Evolutionary conservation across 192 early-diverging fungal genomes (phyloP).

Genomic region (Backusella sp.): DNA sequence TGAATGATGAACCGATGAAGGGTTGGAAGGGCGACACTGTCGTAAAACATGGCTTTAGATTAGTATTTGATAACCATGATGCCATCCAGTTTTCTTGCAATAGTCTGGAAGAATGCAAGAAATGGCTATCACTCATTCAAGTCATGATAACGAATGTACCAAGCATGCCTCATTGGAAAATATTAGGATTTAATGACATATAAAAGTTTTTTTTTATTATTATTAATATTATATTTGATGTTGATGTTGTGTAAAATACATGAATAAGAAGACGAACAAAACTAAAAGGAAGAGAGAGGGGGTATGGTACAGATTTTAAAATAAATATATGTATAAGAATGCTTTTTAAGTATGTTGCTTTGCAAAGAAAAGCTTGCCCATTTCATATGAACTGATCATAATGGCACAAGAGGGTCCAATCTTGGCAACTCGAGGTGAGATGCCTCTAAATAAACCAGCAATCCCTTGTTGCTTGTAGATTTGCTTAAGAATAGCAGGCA

Average conservation of each 20-base stretch:
- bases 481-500: constrained; percentile 36
- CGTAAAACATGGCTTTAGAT: background rate
- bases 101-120: background rate
- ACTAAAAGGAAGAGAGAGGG: background rate
- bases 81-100: background rate
- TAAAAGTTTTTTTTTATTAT: background rate
- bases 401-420: constrained; percentile 94
- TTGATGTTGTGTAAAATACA: background rate
- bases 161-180: background rate
- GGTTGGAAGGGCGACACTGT: background rate
- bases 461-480: constrained; percentile 55
- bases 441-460: constrained; percentile 53
- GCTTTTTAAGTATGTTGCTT: constrained; percentile 13
- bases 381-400: constrained; percentile 88
- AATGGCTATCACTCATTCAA: background rate
- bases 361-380: constrained; percentile 57
- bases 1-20: background rate
- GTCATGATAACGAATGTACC: constrained; percentile 6
- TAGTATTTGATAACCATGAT: background rate
- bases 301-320: background rate
- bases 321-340: background rate
- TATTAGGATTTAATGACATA: background rate
- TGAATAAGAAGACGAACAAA: background rate
- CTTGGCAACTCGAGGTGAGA: constrained; percentile 79
- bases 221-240: background rate